Conservation (phyloP, 768 basidiomycete genomes). For the Agaricus bisporus region DNA sequence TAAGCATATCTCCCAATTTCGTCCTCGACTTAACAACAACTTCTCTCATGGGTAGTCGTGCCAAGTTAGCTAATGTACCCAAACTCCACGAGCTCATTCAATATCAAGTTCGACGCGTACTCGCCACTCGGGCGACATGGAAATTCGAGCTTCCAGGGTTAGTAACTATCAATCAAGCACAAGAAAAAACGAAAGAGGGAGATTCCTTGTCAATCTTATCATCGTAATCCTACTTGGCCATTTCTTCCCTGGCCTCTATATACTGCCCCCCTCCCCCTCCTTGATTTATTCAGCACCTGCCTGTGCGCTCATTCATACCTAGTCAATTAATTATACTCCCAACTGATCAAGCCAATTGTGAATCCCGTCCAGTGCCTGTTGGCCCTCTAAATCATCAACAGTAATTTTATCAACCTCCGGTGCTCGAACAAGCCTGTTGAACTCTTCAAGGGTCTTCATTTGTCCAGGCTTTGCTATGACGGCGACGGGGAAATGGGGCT, state of each 20-base stretch:
- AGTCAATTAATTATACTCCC: constrained; percentile 31
- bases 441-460: constrained; percentile 25
- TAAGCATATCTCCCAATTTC: constrained; percentile 82
- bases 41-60: constrained; percentile 91
- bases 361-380: constrained; percentile 32
- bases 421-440: constrained; percentile 33
- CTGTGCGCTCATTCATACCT: too few species aligned
- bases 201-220: constrained; percentile 14
- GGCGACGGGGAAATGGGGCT: constrained; percentile 56
- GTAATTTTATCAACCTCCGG: constrained; percentile 31
- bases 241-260: background rate
- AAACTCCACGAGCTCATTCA: constrained; percentile 95
- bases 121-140: constrained; percentile 58
- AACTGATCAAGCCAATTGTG: constrained; percentile 52
- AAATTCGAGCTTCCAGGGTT: constrained; percentile 65
- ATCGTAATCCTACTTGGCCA: background rate
- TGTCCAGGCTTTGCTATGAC: constrained; percentile 34
- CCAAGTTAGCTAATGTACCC: constrained; percentile 96
- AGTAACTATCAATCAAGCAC: constrained; percentile 26
- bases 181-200: constrained; percentile 27
- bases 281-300: background rate
- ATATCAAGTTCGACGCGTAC: constrained; percentile 67
- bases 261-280: background rate
- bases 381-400: constrained; percentile 29
- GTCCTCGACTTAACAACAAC: constrained; percentile 81